Conservation (phyloP, 23 red algal genomes). For the Chondrus crispus region DNA sequence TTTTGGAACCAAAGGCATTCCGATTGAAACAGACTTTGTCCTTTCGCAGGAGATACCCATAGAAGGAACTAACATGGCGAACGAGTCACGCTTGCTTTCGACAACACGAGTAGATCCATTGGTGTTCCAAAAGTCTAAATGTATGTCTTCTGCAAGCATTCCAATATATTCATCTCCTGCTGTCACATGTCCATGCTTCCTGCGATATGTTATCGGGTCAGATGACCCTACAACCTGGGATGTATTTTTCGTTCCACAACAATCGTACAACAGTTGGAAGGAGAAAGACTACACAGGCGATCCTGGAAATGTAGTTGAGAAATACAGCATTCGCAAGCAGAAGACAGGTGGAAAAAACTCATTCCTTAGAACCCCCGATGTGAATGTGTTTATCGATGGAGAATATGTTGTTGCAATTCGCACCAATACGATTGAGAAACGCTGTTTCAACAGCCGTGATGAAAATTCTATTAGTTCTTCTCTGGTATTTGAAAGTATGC, state of each 20-base stretch:
- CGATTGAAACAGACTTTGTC: too few relatives aligned
- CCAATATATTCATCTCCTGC: neutral
- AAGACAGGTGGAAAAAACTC: neutral
- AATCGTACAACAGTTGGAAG: constrained; percentile 20
- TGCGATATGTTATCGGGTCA: constrained; percentile 15
- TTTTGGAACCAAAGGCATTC: too few relatives aligned
- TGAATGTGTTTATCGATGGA: constrained; percentile 5
- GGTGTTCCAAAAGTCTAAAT: neutral
- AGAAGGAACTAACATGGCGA: too few relatives aligned
- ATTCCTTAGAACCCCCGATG: neutral
- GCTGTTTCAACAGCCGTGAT: neutral
- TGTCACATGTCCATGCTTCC: constrained; percentile 41
- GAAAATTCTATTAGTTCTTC: neutral
- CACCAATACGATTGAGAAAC: neutral
- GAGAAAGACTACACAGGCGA: neutral
- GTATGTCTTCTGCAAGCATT: neutral
- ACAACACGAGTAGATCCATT: neutral
- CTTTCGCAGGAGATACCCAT: too few relatives aligned
- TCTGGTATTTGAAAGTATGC: constrained; percentile 50
- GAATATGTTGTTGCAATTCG: constrained; percentile 7
- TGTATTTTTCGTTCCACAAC: neutral
- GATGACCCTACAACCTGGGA: neutral
- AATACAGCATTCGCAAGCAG: neutral
- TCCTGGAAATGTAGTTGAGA: neutral
- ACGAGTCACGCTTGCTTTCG: too few relatives aligned